phyloP scores from a whole-genome alignment of 805 yeast genomes.

The Ogataea allantospora region DNA sequence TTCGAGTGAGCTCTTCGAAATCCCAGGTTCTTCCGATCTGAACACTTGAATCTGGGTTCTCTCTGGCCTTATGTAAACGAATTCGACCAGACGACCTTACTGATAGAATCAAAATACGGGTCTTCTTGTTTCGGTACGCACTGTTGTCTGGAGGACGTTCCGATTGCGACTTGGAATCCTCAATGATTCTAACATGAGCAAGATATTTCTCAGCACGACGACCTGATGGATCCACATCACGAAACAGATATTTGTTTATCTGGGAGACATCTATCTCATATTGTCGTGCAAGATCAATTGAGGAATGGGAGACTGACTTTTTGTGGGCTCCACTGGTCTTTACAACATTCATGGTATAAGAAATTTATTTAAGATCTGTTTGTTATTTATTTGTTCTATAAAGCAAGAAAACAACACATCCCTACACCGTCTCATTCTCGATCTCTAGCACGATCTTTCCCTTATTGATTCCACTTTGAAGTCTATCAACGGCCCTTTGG shows the following conservation, averaged over 20 bases:
- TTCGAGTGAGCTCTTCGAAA: conserved; percentile 59
- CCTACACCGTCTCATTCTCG: conserved; percentile 7
- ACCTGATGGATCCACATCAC: conserved; percentile 42
- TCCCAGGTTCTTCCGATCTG: conserved; percentile 96
- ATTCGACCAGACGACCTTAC: conserved; percentile 66
- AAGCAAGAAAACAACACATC: conserved; percentile 5
- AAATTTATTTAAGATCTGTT: conserved; percentile 2
- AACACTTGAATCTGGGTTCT: conserved; percentile 65
- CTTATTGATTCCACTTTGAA: conserved; percentile 47
- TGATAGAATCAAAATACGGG: conserved; percentile 59
- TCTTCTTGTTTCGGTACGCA: conserved; percentile 50
- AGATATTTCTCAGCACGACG: conserved; percentile 56
- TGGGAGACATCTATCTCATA: conserved; percentile 54
- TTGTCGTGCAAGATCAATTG: conserved; percentile 49
- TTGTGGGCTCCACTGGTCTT: conserved; percentile 14
- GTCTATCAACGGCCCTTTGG: conserved; percentile 47
- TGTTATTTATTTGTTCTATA: conserved; percentile 7
- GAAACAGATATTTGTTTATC: conserved; percentile 50
- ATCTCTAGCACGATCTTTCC: conserved; percentile 63
- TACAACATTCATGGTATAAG: conserved; percentile 1
- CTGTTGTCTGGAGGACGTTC: conserved; percentile 63
- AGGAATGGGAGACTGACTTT: conserved; percentile 20
- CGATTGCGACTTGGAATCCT: conserved; percentile 69
- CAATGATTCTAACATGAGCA: conserved; percentile 73
- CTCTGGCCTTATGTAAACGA: conserved; percentile 81